Base-by-base conservation (phyloP, 2,329 filamentous ascomycete species). In the Claviceps monticola region DNA sequence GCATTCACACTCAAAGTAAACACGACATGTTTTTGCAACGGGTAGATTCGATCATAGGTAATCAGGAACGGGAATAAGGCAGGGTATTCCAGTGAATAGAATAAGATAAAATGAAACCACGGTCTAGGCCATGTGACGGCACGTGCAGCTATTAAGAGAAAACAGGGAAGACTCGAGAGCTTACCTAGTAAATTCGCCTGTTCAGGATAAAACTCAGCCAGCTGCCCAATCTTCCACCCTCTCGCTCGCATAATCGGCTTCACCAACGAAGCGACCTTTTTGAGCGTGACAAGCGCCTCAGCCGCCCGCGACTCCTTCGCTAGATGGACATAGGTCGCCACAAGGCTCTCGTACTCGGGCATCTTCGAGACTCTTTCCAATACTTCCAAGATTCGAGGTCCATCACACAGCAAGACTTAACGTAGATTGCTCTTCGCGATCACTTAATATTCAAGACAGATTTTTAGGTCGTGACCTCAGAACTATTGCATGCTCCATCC, bases 211-310 rank as follows among this genome's bases (percentile, higher is more conserved):
- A 97, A 95, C 65, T 97, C 91, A 48, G 83, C 81, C 16, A 97
- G 75, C 47, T 86, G 79, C 29, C 78, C 75, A 37, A 97, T 87
- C 56, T 74, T 83, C 87, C 89, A 97, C 51, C 76, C 76, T 44
- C 87, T 80, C 47, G 88, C 88, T 57, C 88, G 78, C 90, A 97
- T 97, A 56, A 97, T 87, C 17, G 91, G 91, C 66, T 95, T 96
- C 55, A 96, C 90, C 53, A 94, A 69, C 26, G 89, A 95, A 2
- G 88, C 88, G 42, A 94, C 76, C 66, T 86, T 90, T 60, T 82
- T 85, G 23, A 97, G 75, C 53, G 79, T 80, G 38, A 79, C 68
- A 17, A 79, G 62, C 14, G 76, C 76, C 53, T 79, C 75, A 16
- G 64, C 61, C 19, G 73, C 70, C 2, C 74, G 71, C 1, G 72